phyloP scores from a whole-genome alignment of 805 yeast species.

The Helenozyma rhizophorensis region DNA sequence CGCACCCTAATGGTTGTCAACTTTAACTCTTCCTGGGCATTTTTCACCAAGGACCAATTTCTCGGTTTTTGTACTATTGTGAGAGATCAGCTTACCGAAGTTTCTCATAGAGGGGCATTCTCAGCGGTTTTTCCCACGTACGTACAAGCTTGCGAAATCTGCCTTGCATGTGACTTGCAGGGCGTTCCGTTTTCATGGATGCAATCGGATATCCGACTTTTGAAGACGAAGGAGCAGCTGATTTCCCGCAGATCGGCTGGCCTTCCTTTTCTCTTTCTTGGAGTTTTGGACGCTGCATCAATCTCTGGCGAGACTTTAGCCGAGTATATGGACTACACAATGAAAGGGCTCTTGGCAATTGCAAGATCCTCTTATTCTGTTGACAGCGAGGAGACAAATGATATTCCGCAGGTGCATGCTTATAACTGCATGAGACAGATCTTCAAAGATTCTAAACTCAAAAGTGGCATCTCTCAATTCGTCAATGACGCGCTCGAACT shows the following conservation, averaged over 20 bases:
- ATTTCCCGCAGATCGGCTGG: conserved; percentile 93
- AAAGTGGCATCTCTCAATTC: conserved; percentile 31
- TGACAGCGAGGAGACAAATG: conserved; percentile 50
- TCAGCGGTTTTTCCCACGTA: conserved; percentile 84
- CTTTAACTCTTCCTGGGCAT: conserved; percentile 1
- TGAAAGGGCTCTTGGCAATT: conserved; percentile 48
- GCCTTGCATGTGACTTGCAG: conserved; percentile 34
- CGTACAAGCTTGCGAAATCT: conserved; percentile 57
- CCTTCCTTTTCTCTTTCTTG: conserved; percentile 74
- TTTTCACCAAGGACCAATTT: conserved; percentile 23
- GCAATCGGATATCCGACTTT: conserved; percentile 44
- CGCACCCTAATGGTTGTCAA: conserved; percentile 36
- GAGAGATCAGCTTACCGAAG: conserved; percentile 62
- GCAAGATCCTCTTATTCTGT: conserved; percentile 48
- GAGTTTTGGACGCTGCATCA: conserved; percentile 51
- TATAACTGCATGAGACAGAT: conserved; percentile 77
- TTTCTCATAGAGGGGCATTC: conserved; percentile 90
- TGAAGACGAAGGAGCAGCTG: conserved; percentile 57
- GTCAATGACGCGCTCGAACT: conserved; percentile 52
- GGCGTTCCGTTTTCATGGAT: conserved; percentile 56
- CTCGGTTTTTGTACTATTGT: conserved; percentile 48
- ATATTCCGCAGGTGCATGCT: conserved; percentile 91
- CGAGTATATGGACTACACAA: conserved; percentile 43
- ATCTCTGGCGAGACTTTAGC: conserved; percentile 22
- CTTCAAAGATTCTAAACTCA: conserved; percentile 66